These are phyloP conservation scores for Paramecium primaurelia DNA, from an alignment of 73 alveolate genomes.

Conservation along the genomic window DNA sequence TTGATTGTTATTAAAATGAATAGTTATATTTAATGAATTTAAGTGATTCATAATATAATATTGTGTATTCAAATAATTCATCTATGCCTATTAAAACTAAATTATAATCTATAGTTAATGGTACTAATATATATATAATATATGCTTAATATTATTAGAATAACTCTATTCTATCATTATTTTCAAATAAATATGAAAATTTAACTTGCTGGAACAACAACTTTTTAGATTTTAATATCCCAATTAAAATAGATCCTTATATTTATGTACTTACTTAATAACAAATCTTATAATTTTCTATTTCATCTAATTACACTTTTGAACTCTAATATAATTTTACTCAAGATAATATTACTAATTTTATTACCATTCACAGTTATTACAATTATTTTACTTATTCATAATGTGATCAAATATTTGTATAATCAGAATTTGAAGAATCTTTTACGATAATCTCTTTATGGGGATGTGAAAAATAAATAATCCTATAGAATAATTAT, in stretches of 20 bases:
- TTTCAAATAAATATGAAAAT: not conserved
- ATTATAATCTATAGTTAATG: not conserved
- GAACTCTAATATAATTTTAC: not conserved
- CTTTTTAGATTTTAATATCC: not conserved
- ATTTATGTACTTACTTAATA: not conserved
- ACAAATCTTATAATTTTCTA: not conserved
- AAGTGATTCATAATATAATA: not conserved
- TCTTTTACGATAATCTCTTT: not conserved
- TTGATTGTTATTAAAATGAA: not conserved
- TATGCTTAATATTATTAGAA: not conserved
- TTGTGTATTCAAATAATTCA: not conserved
- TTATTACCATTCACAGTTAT: not conserved
- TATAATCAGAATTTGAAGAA: not conserved
- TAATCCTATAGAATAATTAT: not conserved
- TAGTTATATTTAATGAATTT: not conserved
- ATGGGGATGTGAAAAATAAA: not conserved
- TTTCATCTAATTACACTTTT: not conserved
- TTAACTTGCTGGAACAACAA: not conserved
- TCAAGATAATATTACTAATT: not conserved
- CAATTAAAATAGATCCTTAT: not conserved
- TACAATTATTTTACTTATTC: not conserved
- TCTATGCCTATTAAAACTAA: not conserved
- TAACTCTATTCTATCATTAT: not conserved
- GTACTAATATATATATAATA: not conserved
- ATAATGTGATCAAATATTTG: not conserved